phyloP scores from a whole-genome alignment of 805 yeast genomes.

The Yarrowia sp. region DNA sequence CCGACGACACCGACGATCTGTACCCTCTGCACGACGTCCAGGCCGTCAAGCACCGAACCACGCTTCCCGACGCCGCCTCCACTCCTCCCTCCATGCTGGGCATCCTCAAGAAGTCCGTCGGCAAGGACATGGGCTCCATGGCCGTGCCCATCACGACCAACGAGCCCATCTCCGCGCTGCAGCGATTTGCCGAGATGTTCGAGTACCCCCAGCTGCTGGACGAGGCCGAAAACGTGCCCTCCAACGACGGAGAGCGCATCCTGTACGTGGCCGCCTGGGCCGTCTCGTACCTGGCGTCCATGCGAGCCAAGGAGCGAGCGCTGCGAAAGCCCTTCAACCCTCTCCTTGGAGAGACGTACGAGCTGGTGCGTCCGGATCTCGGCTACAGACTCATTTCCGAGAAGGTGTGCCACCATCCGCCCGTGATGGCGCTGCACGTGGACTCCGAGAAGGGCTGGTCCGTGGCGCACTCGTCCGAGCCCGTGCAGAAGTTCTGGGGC shows the following conservation, averaged over 20 bases:
- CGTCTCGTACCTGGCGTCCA: slow-evolving; percentile 64
- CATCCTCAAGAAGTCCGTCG: slow-evolving; percentile 83
- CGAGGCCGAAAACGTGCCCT: slow-evolving; percentile 52
- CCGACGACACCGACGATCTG: slow-evolving; percentile 38
- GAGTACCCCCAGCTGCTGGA: slow-evolving; percentile 73
- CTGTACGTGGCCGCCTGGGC: slow-evolving; percentile 80
- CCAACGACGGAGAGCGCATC: slow-evolving; percentile 55
- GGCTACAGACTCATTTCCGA: slow-evolving; percentile 76
- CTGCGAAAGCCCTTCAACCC: slow-evolving; percentile 93
- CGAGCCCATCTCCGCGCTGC: slow-evolving; percentile 84
- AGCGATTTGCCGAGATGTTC: slow-evolving; percentile 71
- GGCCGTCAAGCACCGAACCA: slow-evolving; percentile 53
- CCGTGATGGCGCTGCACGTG: slow-evolving; percentile 74
- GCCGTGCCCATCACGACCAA: slow-evolving; percentile 94
- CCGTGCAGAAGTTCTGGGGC: slow-evolving; percentile 89
- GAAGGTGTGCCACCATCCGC: slow-evolving; percentile 86
- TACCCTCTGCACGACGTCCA: slow-evolving; percentile 60
- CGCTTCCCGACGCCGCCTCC: slow-evolving; percentile 52
- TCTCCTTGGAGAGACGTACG: slow-evolving; percentile 88
- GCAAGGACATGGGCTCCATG: slow-evolving; percentile 74
- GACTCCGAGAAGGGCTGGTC: slow-evolving; percentile 67
- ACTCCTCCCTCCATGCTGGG: slow-evolving; percentile 81
- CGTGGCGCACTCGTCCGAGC: slow-evolving; percentile 42
- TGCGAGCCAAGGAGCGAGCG: slow-evolving; percentile 71
- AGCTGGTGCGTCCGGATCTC: slow-evolving; percentile 78